phyloP scores from a whole-genome alignment of 2,329 filamentous ascomycete genomes.

The Plenodomus biglobosus region DNA sequence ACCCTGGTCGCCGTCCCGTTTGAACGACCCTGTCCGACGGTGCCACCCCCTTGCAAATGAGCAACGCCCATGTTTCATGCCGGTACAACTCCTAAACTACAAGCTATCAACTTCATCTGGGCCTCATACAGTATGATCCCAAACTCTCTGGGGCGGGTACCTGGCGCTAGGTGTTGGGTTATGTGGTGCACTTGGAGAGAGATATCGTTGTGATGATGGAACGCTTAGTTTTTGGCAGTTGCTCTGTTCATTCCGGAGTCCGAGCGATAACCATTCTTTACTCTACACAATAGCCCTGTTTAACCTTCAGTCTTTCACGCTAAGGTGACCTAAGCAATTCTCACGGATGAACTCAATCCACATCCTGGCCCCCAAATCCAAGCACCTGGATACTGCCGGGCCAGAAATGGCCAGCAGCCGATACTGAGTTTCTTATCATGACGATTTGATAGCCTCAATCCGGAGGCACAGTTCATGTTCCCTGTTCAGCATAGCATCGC shows the following conservation, averaged over 20 bases:
- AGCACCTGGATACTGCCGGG: slow-evolving; percentile 1
- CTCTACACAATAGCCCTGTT: slow-evolving; percentile 2
- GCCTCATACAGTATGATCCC: background rate
- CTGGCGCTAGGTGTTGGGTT: background rate
- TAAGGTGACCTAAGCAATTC: slow-evolving; percentile 1
- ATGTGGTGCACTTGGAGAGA: background rate
- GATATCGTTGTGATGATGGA: background rate
- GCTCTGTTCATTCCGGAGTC: background rate
- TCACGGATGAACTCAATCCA: slow-evolving; percentile 1
- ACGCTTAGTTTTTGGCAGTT: background rate
- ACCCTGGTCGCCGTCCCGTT: slow-evolving; percentile 11
- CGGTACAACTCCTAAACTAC: background rate
- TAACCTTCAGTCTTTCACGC: slow-evolving; percentile 3
- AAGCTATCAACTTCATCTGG: background rate
- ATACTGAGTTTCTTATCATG: slow-evolving; percentile 1
- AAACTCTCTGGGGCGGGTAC: background rate
- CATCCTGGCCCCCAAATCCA: slow-evolving; percentile 1
- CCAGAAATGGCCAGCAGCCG: background rate
- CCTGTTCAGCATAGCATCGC: background rate
- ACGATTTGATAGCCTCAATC: background rate
- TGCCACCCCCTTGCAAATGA: slow-evolving; percentile 1
- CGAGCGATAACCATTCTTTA: background rate
- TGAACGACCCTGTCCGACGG: slow-evolving; percentile 2
- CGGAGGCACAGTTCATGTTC: background rate
- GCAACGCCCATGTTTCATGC: slow-evolving; percentile 4